Evolutionary conservation across 2,329 filamentous ascomycete species (phyloP).

Genomic region (Colletotrichum chrysophilum): DNA sequence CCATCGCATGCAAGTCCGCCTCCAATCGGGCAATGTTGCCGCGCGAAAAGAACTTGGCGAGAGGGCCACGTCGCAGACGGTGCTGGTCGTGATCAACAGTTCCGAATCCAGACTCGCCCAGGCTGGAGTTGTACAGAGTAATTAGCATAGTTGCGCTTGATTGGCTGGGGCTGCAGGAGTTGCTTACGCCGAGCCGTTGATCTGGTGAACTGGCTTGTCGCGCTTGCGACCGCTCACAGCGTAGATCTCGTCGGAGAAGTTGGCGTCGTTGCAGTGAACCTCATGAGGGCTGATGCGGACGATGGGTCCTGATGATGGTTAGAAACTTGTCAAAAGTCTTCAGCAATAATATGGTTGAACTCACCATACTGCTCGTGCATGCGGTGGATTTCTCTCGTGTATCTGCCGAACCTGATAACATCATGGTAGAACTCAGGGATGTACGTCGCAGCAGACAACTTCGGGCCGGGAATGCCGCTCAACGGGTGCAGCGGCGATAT

Average conservation of each 20-base stretch:
- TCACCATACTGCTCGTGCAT: slow-evolving; percentile 44
- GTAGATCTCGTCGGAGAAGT: slow-evolving; percentile 44
- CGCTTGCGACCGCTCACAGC: slow-evolving; percentile 26
- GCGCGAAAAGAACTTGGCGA: slow-evolving; percentile 36
- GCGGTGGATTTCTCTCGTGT: slow-evolving; percentile 35
- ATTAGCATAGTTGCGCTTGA: background rate
- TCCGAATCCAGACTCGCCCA: slow-evolving; percentile 26
- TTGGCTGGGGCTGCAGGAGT: background rate
- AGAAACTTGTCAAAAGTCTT: background rate
- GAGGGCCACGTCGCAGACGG: slow-evolving; percentile 28
- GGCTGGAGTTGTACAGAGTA: slow-evolving; percentile 8
- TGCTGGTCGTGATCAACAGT: slow-evolving; percentile 31
- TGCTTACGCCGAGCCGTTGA: slow-evolving; percentile 19
- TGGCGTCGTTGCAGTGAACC: slow-evolving; percentile 39
- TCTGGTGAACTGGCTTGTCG: slow-evolving; percentile 23
- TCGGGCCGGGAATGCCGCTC: slow-evolving; percentile 40
- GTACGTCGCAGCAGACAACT: slow-evolving; percentile 38
- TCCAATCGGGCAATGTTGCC: slow-evolving; percentile 34
- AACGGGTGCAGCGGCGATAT: slow-evolving; percentile 45
- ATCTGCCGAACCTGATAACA: slow-evolving; percentile 37
- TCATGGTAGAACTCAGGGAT: slow-evolving; percentile 44
- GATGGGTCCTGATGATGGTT: slow-evolving; percentile 32
- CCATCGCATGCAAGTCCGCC: slow-evolving; percentile 27
- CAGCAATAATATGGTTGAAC: background rate
- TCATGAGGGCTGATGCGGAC: slow-evolving; percentile 45